Base-by-base conservation (phyloP, 768 basidiomycete genomes). In the Pleurotus giganteus region DNA sequence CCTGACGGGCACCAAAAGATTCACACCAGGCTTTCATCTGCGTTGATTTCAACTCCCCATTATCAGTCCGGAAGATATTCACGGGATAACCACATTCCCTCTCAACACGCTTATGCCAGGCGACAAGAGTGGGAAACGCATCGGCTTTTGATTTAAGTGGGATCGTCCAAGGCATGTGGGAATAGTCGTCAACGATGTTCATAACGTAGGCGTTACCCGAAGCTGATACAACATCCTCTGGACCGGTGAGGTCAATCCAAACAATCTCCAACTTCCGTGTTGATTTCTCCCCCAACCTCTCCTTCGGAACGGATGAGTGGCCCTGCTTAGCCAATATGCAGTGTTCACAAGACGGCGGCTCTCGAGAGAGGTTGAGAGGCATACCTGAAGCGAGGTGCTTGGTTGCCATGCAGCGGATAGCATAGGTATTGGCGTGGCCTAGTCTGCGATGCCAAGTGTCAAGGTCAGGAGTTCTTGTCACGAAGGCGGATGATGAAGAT, bases 111-210 rank as follows among this genome's bases (percentile, higher is more conserved):
- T 51, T 15, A 8, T 63, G 53, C 74, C 76, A 77, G 0, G 56
- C 60, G 0, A 57, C 58, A 0, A 77, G 59, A 3, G 55, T 24
- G 0, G 29, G 17, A n/a, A 63, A 61, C 0, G 69, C 66, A 8
- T 64, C 52, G 4, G 52, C 44, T 43, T 74, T 75, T 0, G 53
- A 29, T 24, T 60, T 60, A 0, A 77, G 49, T 0, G 70, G 74
- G 3, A 74, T 66, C 6, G 57, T 43, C 72, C 72, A 76, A 0
- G 56, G 34, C n/a, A 59, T 62, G 5, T 61, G 63, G 0, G 69
- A 61, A 39, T 19, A 64, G 49, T 74, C 68, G 55, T 74, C 71
- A 11, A 75, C 61, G n/a, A 75, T 64, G 55, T 73, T 63, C 64
- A 73, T 65, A 1, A 62, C 51, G 47, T 71, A 73, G 4, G 41